Evolutionary conservation across 495 filamentous ascomycete genomes (phyloP), one percentile per base, ranked within the genome.

Genomic region (Podospora comata): DNA sequence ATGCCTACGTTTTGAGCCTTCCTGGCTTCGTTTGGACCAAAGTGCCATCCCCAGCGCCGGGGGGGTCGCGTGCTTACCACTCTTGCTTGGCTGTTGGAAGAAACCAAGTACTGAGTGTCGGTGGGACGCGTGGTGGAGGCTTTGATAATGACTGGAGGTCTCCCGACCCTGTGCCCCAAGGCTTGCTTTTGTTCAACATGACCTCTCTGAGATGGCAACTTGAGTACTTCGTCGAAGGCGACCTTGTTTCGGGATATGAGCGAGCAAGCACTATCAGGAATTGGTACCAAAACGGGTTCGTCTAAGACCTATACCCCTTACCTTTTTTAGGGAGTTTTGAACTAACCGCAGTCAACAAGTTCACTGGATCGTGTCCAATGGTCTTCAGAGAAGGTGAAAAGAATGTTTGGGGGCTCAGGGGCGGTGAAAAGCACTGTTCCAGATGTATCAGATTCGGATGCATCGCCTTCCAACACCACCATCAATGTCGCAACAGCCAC

Each of bases 171-270:
- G 59, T 62, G 1, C 27, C 28, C 5, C 28, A 66, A 26, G 53
- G 65, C 0, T 19, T 44, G 0, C 55, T 54, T 4, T 28, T 67
- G 23, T 58, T 65, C 19, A 44, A 20, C 23, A 65, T 65, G 26
- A 58, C 27, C n/a, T 57, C 54, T 30, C 18, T 61, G n/a, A 67
- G 62, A 56, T 71, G 61, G 11, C 16, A 57, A 23, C 20, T n/a
- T 0, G 54, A 57, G 18, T 57, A 57, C 34, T 6, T 39, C 6
- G 34, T 39, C 11, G 34, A 39, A 11, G 54, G 54, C 6, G 54
- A 23, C 18, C 5, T 13, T 57, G 54, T 18, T 23, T 16, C 20
- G 54, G 20, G 54, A 23, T 57, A 57, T 18, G 54, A 57, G 54
- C 20, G 18, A 7, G 18, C 54, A 5, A 18, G 6, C 54, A 57